Evolutionary conservation across 306 rosid species (phyloP).

Genomic region (barrel medic (Medicago truncatula)): DNA sequence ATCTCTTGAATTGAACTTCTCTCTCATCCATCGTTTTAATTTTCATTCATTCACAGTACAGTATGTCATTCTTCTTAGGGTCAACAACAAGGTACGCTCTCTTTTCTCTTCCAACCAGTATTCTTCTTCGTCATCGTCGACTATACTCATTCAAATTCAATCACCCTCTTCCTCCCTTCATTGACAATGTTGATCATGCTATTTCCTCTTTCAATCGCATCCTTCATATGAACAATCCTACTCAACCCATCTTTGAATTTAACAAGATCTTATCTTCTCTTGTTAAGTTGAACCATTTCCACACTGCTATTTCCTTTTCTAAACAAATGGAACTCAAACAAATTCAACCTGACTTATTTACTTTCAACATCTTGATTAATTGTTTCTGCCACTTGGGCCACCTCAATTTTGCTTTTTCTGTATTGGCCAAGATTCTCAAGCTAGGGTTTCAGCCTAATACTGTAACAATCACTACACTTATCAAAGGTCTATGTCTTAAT

Average conservation of each 20-base stretch:
- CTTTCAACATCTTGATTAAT: not conserved
- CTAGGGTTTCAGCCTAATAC: not conserved
- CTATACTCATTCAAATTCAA: too few species aligned
- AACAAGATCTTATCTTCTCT: not conserved
- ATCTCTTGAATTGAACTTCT: too few species aligned
- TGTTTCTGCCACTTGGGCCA: not conserved
- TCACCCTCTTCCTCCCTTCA: too few species aligned
- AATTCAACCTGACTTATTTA: not conserved
- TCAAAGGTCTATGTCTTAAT: not conserved
- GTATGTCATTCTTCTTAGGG: too few species aligned
- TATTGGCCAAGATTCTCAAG: not conserved
- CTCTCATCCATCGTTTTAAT: too few species aligned
- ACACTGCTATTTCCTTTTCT: not conserved
- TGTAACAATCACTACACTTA: not conserved
- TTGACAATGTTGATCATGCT: not conserved
- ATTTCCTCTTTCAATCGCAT: too few species aligned
- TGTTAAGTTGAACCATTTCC: not conserved
- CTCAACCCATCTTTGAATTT: too few species aligned
- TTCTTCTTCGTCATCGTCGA: too few species aligned
- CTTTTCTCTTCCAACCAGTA: too few species aligned
- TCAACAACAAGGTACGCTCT: too few species aligned
- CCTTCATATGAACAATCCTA: too few species aligned
- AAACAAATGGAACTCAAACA: not conserved
- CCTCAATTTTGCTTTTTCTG: not conserved
- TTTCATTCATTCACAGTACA: too few species aligned